Evolutionary conservation across 371 early-diverging fungal genomes (phyloP).

Genomic region (Mucor ambiguus): DNA sequence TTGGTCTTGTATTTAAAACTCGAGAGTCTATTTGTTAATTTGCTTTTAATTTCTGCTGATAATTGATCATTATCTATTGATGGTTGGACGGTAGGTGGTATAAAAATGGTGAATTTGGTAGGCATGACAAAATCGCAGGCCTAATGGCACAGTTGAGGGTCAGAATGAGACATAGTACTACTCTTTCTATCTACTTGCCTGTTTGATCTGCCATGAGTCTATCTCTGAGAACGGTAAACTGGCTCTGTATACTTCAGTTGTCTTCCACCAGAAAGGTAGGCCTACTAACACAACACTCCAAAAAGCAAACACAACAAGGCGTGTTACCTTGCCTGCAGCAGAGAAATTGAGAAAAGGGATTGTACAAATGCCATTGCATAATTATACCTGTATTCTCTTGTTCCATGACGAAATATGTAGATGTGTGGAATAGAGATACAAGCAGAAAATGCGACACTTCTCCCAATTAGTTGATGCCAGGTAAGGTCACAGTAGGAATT

Average conservation of each 20-base stretch:
- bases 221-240: conserved; percentile 75
- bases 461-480: conserved; percentile 1
- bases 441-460: conserved; percentile 1
- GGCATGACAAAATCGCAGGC: conserved; percentile 33
- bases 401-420: neutral
- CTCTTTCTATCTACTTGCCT: conserved; percentile 32
- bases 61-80: conserved; percentile 1
- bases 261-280: conserved; percentile 91
- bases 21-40: neutral
- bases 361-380: neutral
- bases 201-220: conserved; percentile 57
- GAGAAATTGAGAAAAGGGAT: neutral
- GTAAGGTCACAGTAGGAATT: neutral
- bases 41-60: conserved; percentile 6
- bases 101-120: conserved; percentile 21
- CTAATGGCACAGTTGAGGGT: conserved; percentile 4
- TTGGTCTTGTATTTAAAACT: conserved; percentile 8
- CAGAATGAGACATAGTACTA: neutral
- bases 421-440: neutral
- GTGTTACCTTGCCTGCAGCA: conserved; percentile 26
- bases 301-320: conserved; percentile 55
- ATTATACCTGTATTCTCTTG: conserved; percentile 14
- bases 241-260: conserved; percentile 90
- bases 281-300: conserved; percentile 72
- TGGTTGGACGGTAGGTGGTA: conserved; percentile 11